Evolutionary conservation across 2,329 filamentous ascomycete genomes (phyloP), one percentile per base, ranked within the genome.

Genomic region (Onygena corvina): DNA sequence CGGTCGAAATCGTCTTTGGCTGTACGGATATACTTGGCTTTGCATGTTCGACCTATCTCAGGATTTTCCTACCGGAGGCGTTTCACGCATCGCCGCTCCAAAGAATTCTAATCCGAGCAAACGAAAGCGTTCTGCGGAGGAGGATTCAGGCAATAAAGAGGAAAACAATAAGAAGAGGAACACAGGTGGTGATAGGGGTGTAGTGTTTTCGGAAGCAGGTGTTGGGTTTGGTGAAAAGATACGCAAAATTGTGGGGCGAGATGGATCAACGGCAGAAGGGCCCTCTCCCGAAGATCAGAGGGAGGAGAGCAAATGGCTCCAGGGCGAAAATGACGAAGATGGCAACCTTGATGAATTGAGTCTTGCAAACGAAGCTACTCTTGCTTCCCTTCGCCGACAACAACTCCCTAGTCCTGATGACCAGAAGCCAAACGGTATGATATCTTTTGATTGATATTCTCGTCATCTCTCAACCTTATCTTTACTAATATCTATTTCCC

Each of bases 11-110:
- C 77, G 90, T 11, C 67, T 90, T 5, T 96, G 90, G 87, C 69
- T 96, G 16, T 95, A 94, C 60, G 89, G 90, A 4, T 77, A 80
- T 34, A 81, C 78, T 1, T 96, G 88, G 76, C 67, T 98, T 20
- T 88, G 86, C 69, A 96, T 96, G 89, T 79, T 98, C 52, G 88
- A 96, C 63, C 70, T 94, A 25, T 77, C 77, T 16, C 76, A 77
- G 59, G 83, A 94, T 63, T 75, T 92, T 45, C 63, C 68, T 0
- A 62, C 61, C 61, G 25, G 53, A 56, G 4, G 49, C 54, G 29
- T 54, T 58, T 29, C 57, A 62, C 36, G 56, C 61, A 21, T 21
- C 27, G 11, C 30, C 30, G 11, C 21, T 12, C 25, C 6, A 21
- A 46, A 23, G 2, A n/a, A 30, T 11, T 14, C 45, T 18, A 14